phyloP scores from a whole-genome alignment of 176 grass and related monocot genomes.

The Oryza coarctata region DNA sequence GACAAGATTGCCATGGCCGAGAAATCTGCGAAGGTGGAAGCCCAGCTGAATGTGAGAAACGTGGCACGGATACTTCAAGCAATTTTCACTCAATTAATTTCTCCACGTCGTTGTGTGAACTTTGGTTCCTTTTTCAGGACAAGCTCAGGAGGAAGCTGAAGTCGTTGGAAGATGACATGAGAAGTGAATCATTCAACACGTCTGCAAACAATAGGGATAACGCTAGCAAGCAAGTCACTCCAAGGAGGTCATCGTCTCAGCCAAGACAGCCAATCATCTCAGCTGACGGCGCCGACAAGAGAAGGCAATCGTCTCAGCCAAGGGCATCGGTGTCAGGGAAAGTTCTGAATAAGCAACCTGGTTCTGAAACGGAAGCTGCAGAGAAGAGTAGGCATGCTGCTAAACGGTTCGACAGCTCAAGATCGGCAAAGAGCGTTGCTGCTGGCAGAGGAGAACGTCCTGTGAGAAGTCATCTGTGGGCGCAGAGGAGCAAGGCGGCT shows the following conservation, averaged over 20 bases:
- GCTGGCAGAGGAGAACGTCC: slow-evolving; percentile 32
- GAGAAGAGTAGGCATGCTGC: slow-evolving; percentile 28
- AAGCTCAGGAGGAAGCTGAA: slow-evolving; percentile 78
- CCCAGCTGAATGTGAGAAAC: slow-evolving; percentile 67
- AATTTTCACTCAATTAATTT: background rate
- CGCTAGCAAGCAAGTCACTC: slow-evolving; percentile 23
- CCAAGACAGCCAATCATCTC: slow-evolving; percentile 40
- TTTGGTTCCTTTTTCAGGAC: slow-evolving; percentile 52
- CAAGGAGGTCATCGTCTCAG: slow-evolving; percentile 56
- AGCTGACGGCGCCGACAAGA: slow-evolving; percentile 37
- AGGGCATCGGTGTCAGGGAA: slow-evolving; percentile 38
- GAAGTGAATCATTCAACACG: slow-evolving; percentile 41
- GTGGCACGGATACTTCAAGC: background rate
- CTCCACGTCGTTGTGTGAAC: background rate
- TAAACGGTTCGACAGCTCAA: slow-evolving; percentile 38
- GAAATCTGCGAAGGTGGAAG: slow-evolving; percentile 76
- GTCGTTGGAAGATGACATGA: slow-evolving; percentile 65
- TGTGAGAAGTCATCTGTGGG: slow-evolving; percentile 40
- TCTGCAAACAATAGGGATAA: slow-evolving; percentile 45
- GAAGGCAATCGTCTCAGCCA: slow-evolving; percentile 46
- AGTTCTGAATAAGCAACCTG: slow-evolving; percentile 47
- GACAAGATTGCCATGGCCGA: slow-evolving; percentile 68
- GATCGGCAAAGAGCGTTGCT: slow-evolving; percentile 1
- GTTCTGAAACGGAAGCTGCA: slow-evolving; percentile 31
- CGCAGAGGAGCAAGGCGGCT: slow-evolving; percentile 31